Base-by-base conservation (phyloP, 495 filamentous ascomycete species). In the Tuber borchii region DNA sequence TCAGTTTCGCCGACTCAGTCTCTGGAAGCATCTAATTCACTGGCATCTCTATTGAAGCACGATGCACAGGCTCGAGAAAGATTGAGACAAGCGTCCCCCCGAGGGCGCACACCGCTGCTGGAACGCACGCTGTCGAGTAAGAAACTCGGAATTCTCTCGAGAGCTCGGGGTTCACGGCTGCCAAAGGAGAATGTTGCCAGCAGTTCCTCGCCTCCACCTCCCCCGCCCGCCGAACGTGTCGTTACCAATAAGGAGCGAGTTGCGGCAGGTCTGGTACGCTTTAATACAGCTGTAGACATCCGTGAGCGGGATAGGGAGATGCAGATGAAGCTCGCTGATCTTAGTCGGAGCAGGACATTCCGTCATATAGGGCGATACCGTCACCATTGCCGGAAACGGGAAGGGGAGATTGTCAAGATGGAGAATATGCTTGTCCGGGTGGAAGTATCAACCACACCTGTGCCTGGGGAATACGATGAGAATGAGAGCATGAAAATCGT, bases 351-450 rank as follows among this genome's bases (percentile, higher is more conserved):
- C 20, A 78, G 81, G 42, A 69, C 61, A 14, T 76, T 81, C n/a
- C 70, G 81, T 2, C 73, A 74, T 20, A 65, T 31, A 12, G 75
- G 74, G 4, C 75, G 76, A 16, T 77, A 78, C 61, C 71, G 75
- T 56, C 76, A 70, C 9, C 69, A 77, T 71, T 70, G n/a, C 40
- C 71, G 78, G 17, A 80, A 76, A 71, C 70, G 56, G 34, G 80
- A 77, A 56, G 91, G 91, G 5, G 88, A 91, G 78, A 89, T 93
- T 56, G 82, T 92, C 74, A 93, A 92, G 82, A 90, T 90, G 81
- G 91, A 93, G 80, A 90, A 87, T 56, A 93, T 93, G 91, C 87
- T 93, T 17, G 88, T 93, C 14, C 86, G 89, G 17, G 86, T 91
- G 20, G 91, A 93, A 76, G 83, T 86, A 46, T 88, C 89, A 0